These are phyloP conservation scores for Linnemannia exigua DNA, from an alignment of 192 early-diverging fungal genomes.

Conservation along the genomic window DNA sequence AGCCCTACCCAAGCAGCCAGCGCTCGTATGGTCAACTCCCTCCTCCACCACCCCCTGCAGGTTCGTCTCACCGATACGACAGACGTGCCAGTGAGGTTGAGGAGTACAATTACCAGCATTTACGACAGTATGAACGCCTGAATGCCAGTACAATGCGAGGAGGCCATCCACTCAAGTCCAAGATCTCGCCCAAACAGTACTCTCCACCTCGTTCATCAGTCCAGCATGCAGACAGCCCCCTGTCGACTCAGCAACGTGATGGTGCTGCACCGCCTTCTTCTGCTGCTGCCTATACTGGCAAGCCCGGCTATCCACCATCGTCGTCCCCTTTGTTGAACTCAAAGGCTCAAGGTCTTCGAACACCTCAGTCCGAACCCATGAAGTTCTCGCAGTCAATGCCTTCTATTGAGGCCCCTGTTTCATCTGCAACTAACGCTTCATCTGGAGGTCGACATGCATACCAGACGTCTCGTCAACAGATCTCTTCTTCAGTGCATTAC, in stretches of 20 bases:
- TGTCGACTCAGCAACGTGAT: background rate
- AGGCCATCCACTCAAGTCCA: background rate
- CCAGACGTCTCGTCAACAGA: constrained; percentile 4
- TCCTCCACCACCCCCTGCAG: constrained; percentile 10
- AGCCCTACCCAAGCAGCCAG: constrained; percentile 30
- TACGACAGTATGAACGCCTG: constrained; percentile 35
- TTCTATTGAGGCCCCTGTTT: background rate
- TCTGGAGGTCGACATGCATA: constrained; percentile 11
- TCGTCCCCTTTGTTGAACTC: background rate
- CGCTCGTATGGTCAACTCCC: constrained; percentile 16
- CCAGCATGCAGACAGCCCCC: no score
- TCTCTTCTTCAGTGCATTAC: constrained; percentile 7
- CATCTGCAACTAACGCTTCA: background rate
- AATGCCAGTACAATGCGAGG: constrained; percentile 37
- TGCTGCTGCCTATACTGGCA: background rate
- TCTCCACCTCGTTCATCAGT: background rate
- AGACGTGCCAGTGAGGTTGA: constrained; percentile 45
- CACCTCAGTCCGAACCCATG: constrained; percentile 26
- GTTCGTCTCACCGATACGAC: constrained; percentile 32
- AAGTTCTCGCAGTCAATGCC: constrained; percentile 21
- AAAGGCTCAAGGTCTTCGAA: constrained; percentile 1
- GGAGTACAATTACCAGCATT: constrained; percentile 35
- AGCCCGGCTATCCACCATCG: background rate
- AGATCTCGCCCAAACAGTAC: background rate
- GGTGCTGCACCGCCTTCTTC: background rate